phyloP scores from a whole-genome alignment of 805 yeast genomes.

The Kurtzmaniella fragi region DNA sequence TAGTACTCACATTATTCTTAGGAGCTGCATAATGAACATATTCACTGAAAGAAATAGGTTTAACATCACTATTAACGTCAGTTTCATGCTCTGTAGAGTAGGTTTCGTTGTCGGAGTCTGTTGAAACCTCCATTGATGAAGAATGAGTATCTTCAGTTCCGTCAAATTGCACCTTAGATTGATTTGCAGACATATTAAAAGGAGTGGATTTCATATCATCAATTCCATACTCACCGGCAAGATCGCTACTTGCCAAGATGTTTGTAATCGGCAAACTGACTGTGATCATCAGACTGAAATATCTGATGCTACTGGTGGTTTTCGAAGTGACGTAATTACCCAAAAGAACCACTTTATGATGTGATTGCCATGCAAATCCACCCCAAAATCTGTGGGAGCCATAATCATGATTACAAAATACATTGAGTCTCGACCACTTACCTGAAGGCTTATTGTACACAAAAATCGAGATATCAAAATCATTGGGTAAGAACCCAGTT shows the following conservation, averaged over 20 bases:
- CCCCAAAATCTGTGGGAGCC: conserved; percentile 61
- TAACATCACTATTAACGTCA: conserved; percentile 8
- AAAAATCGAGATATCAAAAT: conserved; percentile 43
- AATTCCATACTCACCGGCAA: conserved; percentile 21
- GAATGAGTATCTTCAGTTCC: conserved; percentile 3
- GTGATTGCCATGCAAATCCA: conserved; percentile 72
- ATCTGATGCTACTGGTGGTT: conserved; percentile 44
- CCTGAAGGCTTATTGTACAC: conserved; percentile 50
- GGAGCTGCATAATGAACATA: conserved; percentile 77
- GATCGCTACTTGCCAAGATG: conserved; percentile 38
- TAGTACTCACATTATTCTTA: conserved; percentile 57
- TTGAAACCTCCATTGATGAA: conserved; percentile 3
- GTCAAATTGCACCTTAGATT: no score
- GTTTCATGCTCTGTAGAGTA: conserved; percentile 6
- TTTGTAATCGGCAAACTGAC: conserved; percentile 55
- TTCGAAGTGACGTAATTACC: conserved; percentile 47
- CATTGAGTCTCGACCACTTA: conserved; percentile 61
- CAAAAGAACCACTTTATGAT: conserved; percentile 61
- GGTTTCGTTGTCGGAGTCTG: conserved; percentile 8
- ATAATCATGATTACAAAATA: conserved; percentile 46
- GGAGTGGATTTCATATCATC: neutral
- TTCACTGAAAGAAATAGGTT: conserved; percentile 49
- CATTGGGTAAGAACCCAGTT: conserved; percentile 52
- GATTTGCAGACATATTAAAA: conserved; percentile 7
- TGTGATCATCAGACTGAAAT: conserved; percentile 43